Conservation (phyloP, 257 asterid genomes). For the Datura wrightii region DNA sequence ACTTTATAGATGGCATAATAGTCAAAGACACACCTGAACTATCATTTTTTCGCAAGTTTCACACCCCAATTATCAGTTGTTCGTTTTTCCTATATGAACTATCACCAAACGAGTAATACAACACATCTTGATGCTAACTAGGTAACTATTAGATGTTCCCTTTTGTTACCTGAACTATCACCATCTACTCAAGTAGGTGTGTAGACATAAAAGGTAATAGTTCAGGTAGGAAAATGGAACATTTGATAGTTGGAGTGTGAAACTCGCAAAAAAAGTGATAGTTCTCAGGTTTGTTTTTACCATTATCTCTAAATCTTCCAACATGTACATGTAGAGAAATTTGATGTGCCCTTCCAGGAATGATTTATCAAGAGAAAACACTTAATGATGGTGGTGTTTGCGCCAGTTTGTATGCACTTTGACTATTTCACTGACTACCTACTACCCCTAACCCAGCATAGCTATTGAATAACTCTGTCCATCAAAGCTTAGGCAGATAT, state of each 20-base stretch:
- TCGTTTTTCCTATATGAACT: too few species aligned
- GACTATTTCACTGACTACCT: not conserved
- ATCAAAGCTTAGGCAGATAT: not conserved
- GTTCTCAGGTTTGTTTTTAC: not conserved
- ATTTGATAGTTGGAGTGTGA: not conserved
- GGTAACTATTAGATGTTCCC: too few species aligned
- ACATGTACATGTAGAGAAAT: not conserved
- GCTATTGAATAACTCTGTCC: not conserved
- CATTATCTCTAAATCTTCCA: not conserved
- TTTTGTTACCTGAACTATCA: too few species aligned
- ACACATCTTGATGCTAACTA: too few species aligned
- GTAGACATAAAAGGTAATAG: too few species aligned
- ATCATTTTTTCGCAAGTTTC: too few species aligned
- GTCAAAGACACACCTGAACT: too few species aligned
- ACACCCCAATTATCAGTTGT: too few species aligned
- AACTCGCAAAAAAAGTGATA: not conserved
- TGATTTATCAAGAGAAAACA: not conserved
- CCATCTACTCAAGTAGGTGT: too few species aligned
- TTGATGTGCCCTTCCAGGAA: not conserved
- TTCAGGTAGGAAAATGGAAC: not conserved
- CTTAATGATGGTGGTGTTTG: conserved; percentile 2
- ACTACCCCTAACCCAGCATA: not conserved
- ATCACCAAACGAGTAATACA: too few species aligned
- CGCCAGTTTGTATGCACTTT: not conserved
- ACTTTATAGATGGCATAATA: not conserved